Base-by-base conservation (phyloP, 352 stramenopile species). In the Plasmopara muralis region DNA sequence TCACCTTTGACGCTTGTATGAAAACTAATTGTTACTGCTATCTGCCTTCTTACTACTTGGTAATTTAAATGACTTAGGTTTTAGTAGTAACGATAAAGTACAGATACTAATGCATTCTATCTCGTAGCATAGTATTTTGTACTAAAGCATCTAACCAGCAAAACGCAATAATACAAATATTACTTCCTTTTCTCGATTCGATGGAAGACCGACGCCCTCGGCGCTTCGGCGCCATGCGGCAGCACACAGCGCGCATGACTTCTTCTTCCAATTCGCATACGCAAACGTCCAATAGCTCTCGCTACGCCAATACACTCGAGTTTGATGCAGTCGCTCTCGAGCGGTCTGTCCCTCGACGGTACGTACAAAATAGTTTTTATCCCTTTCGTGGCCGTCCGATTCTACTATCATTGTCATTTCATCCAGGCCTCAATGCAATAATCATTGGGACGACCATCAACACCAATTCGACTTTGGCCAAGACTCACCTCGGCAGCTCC, bases 151-250 rank as follows among this genome's bases (percentile, higher is more conserved):
- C n/a, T n/a, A n/a, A 25, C 20, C 20, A 25, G 20, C 20, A 25
- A 25, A 3, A 25, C 20, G 20, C 20, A 25, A 25, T 3, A 25
- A 25, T 25, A 25, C 20, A 25, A 25, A 25, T 25, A 25, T 25
- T 25, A 25, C 20, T 25, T 25, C 20, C 20, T 25, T 25, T 25
- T 25, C 20, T 25, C 20, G 20, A 56, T 37, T 16, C 38, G 39
- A 63, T 63, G 56, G 43, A 57, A 42, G 53, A 61, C 43, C 47
- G 8, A 9, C 58, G 42, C 16, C 25, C 25, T 38, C 38, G 16
- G 37, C 55, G 47, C 47, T 57, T 63, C 48, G 56, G 45, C 35
- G 51, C 56, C 42, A 46, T 20, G 43, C 47, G 40, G 41, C 30
- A 25, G 9, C 55, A 53, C 33, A 46, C n/a, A 12, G 20, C 43